These are phyloP conservation scores for Collybiopsis luxurians DNA, from an alignment of 768 basidiomycete species.

Conservation along the genomic window DNA sequence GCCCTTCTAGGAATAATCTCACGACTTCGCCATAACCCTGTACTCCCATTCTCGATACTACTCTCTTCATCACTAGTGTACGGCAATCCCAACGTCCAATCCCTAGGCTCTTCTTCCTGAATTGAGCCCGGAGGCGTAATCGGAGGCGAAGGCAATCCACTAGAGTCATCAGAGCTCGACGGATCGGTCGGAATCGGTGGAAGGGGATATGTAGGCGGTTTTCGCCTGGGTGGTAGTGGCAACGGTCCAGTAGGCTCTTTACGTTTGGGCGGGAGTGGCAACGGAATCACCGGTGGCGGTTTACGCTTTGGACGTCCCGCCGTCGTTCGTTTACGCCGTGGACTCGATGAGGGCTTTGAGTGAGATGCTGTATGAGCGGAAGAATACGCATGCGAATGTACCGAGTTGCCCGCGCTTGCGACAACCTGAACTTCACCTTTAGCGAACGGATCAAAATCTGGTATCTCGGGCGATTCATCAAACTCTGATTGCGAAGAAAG, in stretches of 20 bases:
- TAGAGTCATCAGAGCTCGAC: not conserved
- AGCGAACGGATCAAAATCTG: constrained; percentile 3
- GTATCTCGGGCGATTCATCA: not conserved
- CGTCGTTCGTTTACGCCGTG: not conserved
- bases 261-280: not conserved
- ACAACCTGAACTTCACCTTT: constrained; percentile 6
- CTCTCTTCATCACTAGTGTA: not conserved
- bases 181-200: not conserved
- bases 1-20: not conserved
- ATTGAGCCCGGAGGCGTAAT: not conserved
- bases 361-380: not conserved
- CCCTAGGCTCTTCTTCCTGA: not conserved
- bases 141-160: constrained; percentile 3
- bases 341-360: not conserved
- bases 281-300: not conserved
- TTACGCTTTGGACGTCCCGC: not conserved
- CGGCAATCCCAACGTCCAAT: not conserved
- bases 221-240: not conserved
- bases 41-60: not conserved
- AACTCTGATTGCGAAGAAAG: not conserved
- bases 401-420: not conserved
- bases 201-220: constrained; percentile 1
- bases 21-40: not conserved
- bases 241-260: not conserved
- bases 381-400: not conserved